Evolutionary conservation across 176 grass and related monocot genomes (phyloP).

Genomic region (Oryza glaberrima): DNA sequence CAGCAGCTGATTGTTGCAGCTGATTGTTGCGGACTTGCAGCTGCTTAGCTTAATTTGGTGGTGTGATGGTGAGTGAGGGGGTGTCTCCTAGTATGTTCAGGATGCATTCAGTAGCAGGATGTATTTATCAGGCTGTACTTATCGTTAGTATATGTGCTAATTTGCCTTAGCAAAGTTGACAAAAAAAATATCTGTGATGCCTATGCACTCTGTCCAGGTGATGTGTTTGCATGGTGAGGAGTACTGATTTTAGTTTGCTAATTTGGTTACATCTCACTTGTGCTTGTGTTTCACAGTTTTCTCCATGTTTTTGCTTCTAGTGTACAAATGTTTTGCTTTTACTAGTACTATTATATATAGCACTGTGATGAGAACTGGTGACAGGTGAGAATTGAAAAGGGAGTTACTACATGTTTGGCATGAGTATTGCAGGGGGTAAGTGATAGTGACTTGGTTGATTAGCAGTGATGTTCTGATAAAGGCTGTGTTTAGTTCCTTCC

Average conservation of each 20-base stretch:
- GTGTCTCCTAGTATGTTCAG: constrained; percentile 7
- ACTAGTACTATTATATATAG: background rate
- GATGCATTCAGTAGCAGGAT: constrained; percentile 31
- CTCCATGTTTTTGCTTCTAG: background rate
- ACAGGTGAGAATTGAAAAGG: too few species aligned
- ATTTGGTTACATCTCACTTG: background rate
- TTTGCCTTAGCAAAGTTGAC: constrained; percentile 27
- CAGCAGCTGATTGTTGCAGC: background rate
- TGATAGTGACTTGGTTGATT: background rate
- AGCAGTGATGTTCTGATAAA: background rate
- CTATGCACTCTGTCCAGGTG: background rate
- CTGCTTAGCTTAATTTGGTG: constrained; percentile 35
- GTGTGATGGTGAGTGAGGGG: background rate
- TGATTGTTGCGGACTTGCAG: background rate
- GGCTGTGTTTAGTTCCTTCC: too few species aligned
- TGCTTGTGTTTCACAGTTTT: too few species aligned
- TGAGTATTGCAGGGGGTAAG: background rate
- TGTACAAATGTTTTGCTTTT: background rate
- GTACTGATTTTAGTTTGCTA: background rate
- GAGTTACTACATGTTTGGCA: background rate
- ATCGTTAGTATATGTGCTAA: constrained; percentile 23
- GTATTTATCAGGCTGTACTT: constrained; percentile 18
- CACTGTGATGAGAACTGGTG: background rate
- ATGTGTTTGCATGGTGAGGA: constrained; percentile 25
- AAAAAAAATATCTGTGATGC: background rate